These are phyloP conservation scores for Starmerella davenportii DNA, from an alignment of 805 yeast genomes.

Conservation along the genomic window DNA sequence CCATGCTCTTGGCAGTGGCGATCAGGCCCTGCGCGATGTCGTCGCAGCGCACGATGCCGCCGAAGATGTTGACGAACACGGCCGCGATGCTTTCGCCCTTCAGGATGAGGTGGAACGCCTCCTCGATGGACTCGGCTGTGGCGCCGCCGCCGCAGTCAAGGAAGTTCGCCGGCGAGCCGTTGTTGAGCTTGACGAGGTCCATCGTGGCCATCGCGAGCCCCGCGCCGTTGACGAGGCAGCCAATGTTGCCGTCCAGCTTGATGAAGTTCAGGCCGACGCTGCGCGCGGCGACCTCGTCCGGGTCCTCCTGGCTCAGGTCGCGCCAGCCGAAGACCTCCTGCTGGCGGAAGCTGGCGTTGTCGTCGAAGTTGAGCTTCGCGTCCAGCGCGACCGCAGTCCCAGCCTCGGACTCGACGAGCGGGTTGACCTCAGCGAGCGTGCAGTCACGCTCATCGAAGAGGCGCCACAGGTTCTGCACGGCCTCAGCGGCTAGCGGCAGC, in stretches of 20 bases:
- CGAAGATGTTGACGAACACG: slow-evolving; percentile 94
- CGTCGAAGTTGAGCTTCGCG: slow-evolving; percentile 96
- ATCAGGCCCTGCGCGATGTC: slow-evolving; percentile 95
- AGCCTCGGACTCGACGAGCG: slow-evolving; percentile 82
- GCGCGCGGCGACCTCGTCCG: slow-evolving; percentile 87
- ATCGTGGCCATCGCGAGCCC: slow-evolving; percentile 99
- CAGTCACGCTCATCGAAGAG: slow-evolving; percentile 85
- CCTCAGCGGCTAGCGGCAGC: slow-evolving; percentile 67
- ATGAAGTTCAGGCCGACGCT: slow-evolving; percentile 84
- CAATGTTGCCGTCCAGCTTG: slow-evolving; percentile 95
- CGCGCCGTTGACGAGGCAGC: slow-evolving; percentile 98
- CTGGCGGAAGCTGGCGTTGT: slow-evolving; percentile 90
- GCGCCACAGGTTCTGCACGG: slow-evolving; percentile 71
- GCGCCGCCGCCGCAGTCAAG: slow-evolving; percentile 99
- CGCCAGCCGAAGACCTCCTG: slow-evolving; percentile 90
- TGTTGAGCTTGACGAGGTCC: slow-evolving; percentile 96
- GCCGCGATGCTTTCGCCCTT: slow-evolving; percentile 80
- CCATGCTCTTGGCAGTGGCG: slow-evolving; percentile 81
- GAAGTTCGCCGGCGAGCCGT: slow-evolving; percentile 98
- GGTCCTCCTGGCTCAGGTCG: slow-evolving; percentile 94
- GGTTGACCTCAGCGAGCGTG: slow-evolving; percentile 97
- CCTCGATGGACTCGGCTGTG: slow-evolving; percentile 92
- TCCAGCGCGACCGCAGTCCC: slow-evolving; percentile 93
- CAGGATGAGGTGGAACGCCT: slow-evolving; percentile 84
- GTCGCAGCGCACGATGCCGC: slow-evolving; percentile 99